These are phyloP conservation scores for Vinca major DNA, from an alignment of 305 asterid species.

Conservation along the genomic window DNA sequence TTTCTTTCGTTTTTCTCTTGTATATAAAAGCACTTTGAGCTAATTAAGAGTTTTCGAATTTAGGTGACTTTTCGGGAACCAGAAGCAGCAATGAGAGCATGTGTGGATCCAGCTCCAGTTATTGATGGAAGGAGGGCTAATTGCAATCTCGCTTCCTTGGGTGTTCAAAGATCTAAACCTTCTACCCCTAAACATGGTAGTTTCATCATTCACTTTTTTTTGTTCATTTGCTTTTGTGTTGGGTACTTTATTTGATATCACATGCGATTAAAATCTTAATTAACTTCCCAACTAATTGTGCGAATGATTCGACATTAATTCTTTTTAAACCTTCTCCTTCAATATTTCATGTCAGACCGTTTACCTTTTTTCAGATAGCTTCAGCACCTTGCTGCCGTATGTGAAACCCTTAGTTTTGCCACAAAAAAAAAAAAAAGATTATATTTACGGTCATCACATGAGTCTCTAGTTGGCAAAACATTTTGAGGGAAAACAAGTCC, in stretches of 20 bases:
- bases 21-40: neutral
- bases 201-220: neutral
- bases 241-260: neutral
- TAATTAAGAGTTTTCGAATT: neutral
- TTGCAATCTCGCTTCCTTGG: slow-evolving; percentile 95
- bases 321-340: neutral
- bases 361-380: too few species aligned
- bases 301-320: neutral
- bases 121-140: slow-evolving; percentile 97
- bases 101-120: slow-evolving; percentile 85
- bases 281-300: neutral
- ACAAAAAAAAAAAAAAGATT: too few species aligned
- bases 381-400: neutral
- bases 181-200: slow-evolving; percentile 77
- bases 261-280: neutral
- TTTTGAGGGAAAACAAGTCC: neutral
- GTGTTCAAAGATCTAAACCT: slow-evolving; percentile 91
- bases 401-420: too few species aligned
- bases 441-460: neutral
- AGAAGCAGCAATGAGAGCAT: slow-evolving; percentile 93
- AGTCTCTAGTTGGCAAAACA: neutral
- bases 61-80: slow-evolving; percentile 91
- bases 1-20: neutral
- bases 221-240: too few species aligned
- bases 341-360: too few species aligned